A percentile compares a stretch with the other conserved stretches of the same genome.
Conservation (phyloP, 2,329 filamentous ascomycete species). For the Cercospora brassicicola region DNA sequence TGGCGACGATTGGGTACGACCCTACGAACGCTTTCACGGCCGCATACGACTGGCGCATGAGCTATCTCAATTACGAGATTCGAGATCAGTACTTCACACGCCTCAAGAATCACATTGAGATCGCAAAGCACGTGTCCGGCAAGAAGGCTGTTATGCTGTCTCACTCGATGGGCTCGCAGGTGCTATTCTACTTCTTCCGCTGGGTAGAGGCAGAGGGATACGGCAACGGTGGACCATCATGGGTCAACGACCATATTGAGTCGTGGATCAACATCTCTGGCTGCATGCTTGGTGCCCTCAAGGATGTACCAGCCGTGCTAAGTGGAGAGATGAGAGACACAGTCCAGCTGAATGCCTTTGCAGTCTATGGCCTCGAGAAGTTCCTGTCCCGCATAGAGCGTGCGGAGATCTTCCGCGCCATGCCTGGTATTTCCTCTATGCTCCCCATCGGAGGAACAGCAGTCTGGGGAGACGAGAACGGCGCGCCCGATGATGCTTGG, state of each 20-base stretch:
- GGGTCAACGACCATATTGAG: slow-evolving; percentile 88
- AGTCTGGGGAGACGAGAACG: slow-evolving; percentile 87
- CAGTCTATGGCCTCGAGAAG: slow-evolving; percentile 94
- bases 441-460: slow-evolving; percentile 88
- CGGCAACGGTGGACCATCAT: slow-evolving; percentile 77
- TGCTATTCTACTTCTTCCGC: slow-evolving; percentile 80
- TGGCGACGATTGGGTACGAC: slow-evolving; percentile 94
- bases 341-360: slow-evolving; percentile 91
- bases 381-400: slow-evolving; percentile 89
- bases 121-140: slow-evolving; percentile 68
- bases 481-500: slow-evolving; percentile 82
- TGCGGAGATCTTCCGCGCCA: slow-evolving; percentile 89
- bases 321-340: slow-evolving; percentile 99
- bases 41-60: slow-evolving; percentile 87
- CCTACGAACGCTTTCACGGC: slow-evolving; percentile 71
- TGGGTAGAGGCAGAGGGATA: slow-evolving; percentile 77
- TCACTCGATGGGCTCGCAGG: slow-evolving; percentile 97
- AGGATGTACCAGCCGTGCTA: slow-evolving; percentile 83
- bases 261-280: slow-evolving; percentile 98
- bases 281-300: slow-evolving; percentile 93
- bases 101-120: slow-evolving; percentile 86
- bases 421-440: slow-evolving; percentile 97
- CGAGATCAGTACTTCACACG: slow-evolving; percentile 93
- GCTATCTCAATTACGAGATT: slow-evolving; percentile 83
- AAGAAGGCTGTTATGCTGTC: slow-evolving; percentile 84